Evolutionary conservation across 345 rosid genomes (phyloP).

Genomic region (Salix koriyanagi): DNA sequence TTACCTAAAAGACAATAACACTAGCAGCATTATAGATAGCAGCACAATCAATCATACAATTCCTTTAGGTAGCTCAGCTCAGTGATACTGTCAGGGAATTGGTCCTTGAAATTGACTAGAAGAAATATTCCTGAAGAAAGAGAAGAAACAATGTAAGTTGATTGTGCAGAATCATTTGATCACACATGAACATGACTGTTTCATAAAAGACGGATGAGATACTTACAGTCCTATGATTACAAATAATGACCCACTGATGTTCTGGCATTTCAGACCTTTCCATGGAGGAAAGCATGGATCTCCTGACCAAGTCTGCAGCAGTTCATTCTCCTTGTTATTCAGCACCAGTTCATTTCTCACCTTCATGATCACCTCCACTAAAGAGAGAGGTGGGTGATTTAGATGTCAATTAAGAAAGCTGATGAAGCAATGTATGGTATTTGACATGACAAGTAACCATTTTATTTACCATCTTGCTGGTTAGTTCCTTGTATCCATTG

Average conservation of each 20-base stretch:
- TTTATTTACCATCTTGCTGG: conserved; percentile 39
- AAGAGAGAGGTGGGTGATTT: neutral
- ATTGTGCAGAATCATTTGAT: neutral
- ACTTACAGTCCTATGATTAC: conserved; percentile 49
- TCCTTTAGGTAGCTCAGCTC: conserved; percentile 32
- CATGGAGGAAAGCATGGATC: conserved; percentile 64
- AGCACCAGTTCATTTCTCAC: conserved; percentile 33
- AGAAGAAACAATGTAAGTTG: neutral
- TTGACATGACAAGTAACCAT: neutral
- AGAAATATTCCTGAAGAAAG: conserved; percentile 43
- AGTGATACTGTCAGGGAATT: conserved; percentile 38
- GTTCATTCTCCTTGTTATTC: conserved; percentile 21
- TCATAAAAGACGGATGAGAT: neutral
- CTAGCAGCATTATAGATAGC: neutral
- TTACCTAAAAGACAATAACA: neutral
- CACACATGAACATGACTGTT: neutral
- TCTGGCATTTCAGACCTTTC: conserved; percentile 47
- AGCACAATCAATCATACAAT: conserved; percentile 38
- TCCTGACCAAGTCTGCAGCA: conserved; percentile 54
- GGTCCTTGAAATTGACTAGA: conserved; percentile 30
- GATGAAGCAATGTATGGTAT: neutral
- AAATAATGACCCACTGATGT: conserved; percentile 19
- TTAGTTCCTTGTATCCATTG: conserved; percentile 34
- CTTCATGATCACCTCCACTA: conserved; percentile 37
- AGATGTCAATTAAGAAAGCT: neutral